Evolutionary conservation across 176 grass and related monocot genomes (phyloP).

Genomic region (Oryza brachyantha): DNA sequence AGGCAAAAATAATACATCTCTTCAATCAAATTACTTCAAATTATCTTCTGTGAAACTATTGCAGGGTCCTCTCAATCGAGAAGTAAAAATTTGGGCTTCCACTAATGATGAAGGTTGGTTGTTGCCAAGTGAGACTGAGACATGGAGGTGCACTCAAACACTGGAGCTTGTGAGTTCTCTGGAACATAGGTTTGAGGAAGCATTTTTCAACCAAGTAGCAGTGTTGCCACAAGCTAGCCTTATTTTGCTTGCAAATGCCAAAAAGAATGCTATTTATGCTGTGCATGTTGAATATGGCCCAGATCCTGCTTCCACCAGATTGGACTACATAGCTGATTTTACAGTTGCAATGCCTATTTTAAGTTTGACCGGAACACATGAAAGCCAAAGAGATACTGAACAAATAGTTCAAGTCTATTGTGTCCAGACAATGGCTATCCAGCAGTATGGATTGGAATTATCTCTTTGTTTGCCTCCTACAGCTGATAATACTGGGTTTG

Average conservation of each 20-base stretch:
- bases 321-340: constrained; percentile 97
- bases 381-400: constrained; percentile 53
- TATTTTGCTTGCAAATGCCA: constrained; percentile 95
- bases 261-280: constrained; percentile 96
- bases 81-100: constrained; percentile 91
- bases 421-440: constrained; percentile 96
- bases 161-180: constrained; percentile 80
- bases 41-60: constrained; percentile 21
- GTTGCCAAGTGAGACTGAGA: constrained; percentile 69
- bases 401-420: constrained; percentile 89
- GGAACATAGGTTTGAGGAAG: constrained; percentile 64
- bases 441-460: constrained; percentile 89
- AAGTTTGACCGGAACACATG: constrained; percentile 79
- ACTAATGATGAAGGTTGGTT: constrained; percentile 78
- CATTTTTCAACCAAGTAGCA: constrained; percentile 96
- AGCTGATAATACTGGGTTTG: constrained; percentile 36
- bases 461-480: constrained; percentile 76
- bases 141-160: constrained; percentile 81
- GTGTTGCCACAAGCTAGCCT: constrained; percentile 88
- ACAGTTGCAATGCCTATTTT: constrained; percentile 96
- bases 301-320: constrained; percentile 60
- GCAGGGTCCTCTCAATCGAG: constrained; percentile 81
- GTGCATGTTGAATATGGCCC: constrained; percentile 82
- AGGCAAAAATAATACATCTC: not conserved
- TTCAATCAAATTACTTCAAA: not conserved